Base-by-base conservation (phyloP, 208 protist genomes). In the Acanthamoeba royreba region DNA sequence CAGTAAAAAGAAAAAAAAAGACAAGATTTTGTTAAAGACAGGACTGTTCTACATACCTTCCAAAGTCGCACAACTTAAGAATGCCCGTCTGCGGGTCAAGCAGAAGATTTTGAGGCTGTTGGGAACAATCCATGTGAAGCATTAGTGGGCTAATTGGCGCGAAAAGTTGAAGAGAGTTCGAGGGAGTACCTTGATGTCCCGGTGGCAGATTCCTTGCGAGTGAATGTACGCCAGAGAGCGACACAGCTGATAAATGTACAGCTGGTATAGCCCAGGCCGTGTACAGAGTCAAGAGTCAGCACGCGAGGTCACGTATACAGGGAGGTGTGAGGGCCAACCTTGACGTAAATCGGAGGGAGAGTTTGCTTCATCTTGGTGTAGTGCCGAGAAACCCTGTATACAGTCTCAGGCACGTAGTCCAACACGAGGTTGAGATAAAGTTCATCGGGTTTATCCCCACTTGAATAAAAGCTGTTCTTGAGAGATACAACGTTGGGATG, bases 381-480 rank as follows among this genome's bases (percentile, higher is more conserved):
- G 89, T 98, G 95, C 49, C 97, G 94, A n/a, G 98, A 96, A 25
- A 99, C 92, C n/a, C 96, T 95, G 88, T 98, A 98, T 4, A 99
- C 95, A 81, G 99, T 99, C 46, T 99, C 97, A 1, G 99, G 99
- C 0, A 99, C 95, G 96, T 99, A 99, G 87, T 99, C 98, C 96
- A 99, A 98, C 17, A 99, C 99, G 25, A 99, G 96, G 96, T 99
- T 99, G 5, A 99, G 96, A 93, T 99, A 99, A 19, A 99, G 89
- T 85, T 99, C 98, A 35, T 99, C 97, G 31, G 35, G 28, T 96
- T 96, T 99, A 98, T 98, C 98, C 28, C 98, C 98, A 49, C 97
- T 97, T 1, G 98, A 97, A 93, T 98, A 98, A 95, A 99, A 99
- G 93, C 97, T 98, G 94, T 99, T 96, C 66, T 97, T 96, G 58